phyloP scores from a whole-genome alignment of 2,329 filamentous ascomycete genomes.

The Ilyonectria mors-panacis region DNA sequence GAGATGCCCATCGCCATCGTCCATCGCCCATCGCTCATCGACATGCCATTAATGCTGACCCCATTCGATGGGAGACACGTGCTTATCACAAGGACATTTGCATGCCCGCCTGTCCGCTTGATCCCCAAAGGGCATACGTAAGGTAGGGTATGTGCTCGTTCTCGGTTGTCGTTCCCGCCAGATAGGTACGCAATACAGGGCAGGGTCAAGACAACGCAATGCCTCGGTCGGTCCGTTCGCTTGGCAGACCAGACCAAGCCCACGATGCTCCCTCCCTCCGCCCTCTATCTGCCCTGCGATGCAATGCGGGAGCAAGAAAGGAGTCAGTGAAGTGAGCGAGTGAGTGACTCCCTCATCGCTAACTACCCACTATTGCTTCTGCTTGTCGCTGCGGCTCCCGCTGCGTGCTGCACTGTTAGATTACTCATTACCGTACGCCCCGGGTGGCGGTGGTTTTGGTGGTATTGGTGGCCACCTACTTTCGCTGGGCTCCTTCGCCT shows the following conservation, averaged over 20 bases:
- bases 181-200: conserved; percentile 13
- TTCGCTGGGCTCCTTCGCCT: conserved; percentile 16
- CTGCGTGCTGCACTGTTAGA: conserved; percentile 25
- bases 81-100: conserved; percentile 16
- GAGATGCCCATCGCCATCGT: conserved; percentile 29
- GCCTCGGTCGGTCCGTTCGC: conserved; percentile 23
- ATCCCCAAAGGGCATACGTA: conserved; percentile 7
- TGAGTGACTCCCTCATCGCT: background rate
- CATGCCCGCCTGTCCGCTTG: background rate
- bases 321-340: background rate
- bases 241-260: conserved; percentile 9
- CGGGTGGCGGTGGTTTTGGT: conserved; percentile 33
- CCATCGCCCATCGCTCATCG: conserved; percentile 29
- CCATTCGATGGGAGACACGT: conserved; percentile 27
- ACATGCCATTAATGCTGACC: conserved; percentile 30
- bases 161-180: background rate
- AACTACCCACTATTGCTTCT: background rate
- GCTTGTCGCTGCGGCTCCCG: conserved; percentile 36
- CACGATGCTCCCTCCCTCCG: conserved; percentile 5
- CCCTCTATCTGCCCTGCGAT: background rate
- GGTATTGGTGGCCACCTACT: conserved; percentile 36
- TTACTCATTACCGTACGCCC: conserved; percentile 27
- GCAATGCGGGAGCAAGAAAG: conserved; percentile 3
- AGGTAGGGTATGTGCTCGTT: background rate
- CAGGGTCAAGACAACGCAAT: conserved; percentile 24